Evolutionary conservation across 1,139 yeast species (phyloP).

Genomic region (Pichia sp.): DNA sequence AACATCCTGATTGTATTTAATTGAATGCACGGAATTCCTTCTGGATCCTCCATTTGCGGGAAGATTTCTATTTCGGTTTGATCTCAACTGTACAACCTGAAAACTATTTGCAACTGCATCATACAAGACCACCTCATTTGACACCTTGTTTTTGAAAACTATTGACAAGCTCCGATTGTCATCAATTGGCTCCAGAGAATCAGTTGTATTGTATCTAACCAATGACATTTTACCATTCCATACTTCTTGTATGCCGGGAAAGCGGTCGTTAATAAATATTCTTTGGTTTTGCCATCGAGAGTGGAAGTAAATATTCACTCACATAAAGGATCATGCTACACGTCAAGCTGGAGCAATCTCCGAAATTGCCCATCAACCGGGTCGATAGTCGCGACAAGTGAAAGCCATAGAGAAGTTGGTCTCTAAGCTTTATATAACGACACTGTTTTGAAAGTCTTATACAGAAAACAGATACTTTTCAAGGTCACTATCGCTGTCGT

Average conservation of each 20-base stretch:
- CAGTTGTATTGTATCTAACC: slow-evolving; percentile 12
- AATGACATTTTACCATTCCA: slow-evolving; percentile 11
- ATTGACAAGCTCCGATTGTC: slow-evolving; percentile 4
- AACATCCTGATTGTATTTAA: not conserved
- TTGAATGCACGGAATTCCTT: not conserved
- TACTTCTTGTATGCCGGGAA: not conserved
- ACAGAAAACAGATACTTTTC: slow-evolving; percentile 14
- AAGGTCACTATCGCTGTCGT: slow-evolving; percentile 8
- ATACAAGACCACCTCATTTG: slow-evolving; percentile 15
- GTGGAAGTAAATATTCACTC: not conserved
- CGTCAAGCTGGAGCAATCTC: not conserved
- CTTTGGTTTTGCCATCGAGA: no score
- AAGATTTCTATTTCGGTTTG: not conserved
- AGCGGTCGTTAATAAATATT: not conserved
- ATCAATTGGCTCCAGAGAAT: slow-evolving; percentile 2
- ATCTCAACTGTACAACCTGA: slow-evolving; percentile 7
- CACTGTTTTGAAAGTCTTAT: not conserved
- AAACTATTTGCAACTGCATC: slow-evolving; percentile 11
- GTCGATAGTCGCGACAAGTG: not conserved
- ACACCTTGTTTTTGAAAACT: slow-evolving; percentile 10
- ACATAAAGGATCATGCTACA: not conserved
- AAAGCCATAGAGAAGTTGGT: not conserved
- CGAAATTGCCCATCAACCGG: not conserved
- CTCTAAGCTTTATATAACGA: no score
- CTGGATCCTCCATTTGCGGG: not conserved